Conservation (phyloP, 106 monocot species). For the Allium sativum region DNA sequence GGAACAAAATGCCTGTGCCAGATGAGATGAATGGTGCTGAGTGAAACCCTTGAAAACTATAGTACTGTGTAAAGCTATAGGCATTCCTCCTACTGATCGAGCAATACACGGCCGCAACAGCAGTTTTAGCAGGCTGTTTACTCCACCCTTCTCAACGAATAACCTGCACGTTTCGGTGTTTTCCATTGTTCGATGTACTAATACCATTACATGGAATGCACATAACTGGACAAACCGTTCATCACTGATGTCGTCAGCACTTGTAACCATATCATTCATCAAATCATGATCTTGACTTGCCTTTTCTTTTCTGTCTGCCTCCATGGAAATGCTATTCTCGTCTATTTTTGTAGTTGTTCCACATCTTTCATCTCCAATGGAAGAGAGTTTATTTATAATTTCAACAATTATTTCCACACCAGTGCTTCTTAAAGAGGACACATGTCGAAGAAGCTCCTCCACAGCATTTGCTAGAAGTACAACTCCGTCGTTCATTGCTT, state of each 20-base stretch:
- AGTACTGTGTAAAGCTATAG: constrained; percentile 95
- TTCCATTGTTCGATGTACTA: constrained; percentile 89
- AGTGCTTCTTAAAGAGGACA: constrained; percentile 66
- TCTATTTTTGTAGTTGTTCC: constrained; percentile 29
- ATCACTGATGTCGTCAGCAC: constrained; percentile 50
- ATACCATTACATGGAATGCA: constrained; percentile 92
- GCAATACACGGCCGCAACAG: constrained; percentile 83
- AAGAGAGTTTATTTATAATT: constrained; percentile 72
- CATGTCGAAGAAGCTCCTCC: constrained; percentile 95
- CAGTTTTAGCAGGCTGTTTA: constrained; percentile 66
- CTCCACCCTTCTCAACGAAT: constrained; percentile 93
- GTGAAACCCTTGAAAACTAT: constrained; percentile 98
- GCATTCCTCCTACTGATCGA: constrained; percentile 93
- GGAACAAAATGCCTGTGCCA: constrained; percentile 79
- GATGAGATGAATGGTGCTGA: constrained; percentile 81
- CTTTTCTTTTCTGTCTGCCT: constrained; percentile 79
- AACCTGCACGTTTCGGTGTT: constrained; percentile 92
- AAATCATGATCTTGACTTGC: constrained; percentile 64
- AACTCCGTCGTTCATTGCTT: constrained; percentile 99
- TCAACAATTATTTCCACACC: constrained; percentile 93
- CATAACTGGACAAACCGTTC: constrained; percentile 83
- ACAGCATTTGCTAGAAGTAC: constrained; percentile 94
- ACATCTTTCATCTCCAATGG: constrained; percentile 38
- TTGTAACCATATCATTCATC: constrained; percentile 49
- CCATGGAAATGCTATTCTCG: constrained; percentile 68